Percentiles rank a stretch among this genome's conserved stretches.
Conservation (phyloP, 2,329 filamentous ascomycete species). For the Verticillium dahliae region DNA sequence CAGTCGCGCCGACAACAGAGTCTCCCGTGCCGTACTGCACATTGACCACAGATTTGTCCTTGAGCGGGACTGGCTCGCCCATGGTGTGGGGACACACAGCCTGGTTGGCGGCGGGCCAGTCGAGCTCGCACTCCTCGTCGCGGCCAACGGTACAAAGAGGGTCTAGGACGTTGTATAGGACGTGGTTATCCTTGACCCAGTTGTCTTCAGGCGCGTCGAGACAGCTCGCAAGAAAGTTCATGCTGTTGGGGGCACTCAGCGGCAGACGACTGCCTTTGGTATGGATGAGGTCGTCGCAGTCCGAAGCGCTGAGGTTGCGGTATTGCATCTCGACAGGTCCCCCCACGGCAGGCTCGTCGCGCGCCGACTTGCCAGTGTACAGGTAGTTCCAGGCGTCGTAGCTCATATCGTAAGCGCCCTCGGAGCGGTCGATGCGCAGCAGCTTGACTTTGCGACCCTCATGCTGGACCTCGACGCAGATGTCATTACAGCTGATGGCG, state of each 20-base stretch:
- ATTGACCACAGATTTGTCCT: slow-evolving; percentile 35
- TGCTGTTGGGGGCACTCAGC: slow-evolving; percentile 42
- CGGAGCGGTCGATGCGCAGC: slow-evolving; percentile 17
- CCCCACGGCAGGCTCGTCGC: slow-evolving; percentile 35
- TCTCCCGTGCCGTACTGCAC: slow-evolving; percentile 38
- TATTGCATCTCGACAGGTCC: slow-evolving; percentile 42
- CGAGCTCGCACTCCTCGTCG: slow-evolving; percentile 38
- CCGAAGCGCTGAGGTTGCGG: slow-evolving; percentile 32
- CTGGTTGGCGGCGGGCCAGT: slow-evolving; percentile 37
- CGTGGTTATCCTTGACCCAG: slow-evolving; percentile 42
- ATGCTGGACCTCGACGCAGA: slow-evolving; percentile 29
- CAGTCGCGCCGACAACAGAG: slow-evolving; percentile 25
- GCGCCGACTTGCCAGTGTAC: slow-evolving; percentile 36
- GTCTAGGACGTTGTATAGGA: slow-evolving; percentile 45
- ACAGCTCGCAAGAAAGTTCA: slow-evolving; percentile 44
- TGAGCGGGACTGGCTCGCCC: slow-evolving; percentile 27
- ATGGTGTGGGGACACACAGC: slow-evolving; percentile 34
- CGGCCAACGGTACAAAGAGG: slow-evolving; percentile 36
- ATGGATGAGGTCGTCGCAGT: slow-evolving; percentile 42
- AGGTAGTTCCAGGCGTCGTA: slow-evolving; percentile 50
- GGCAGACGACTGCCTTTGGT: slow-evolving; percentile 31
- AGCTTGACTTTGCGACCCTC: slow-evolving; percentile 15
- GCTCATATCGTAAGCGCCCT: slow-evolving; percentile 40
- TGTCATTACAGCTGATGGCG: slow-evolving; percentile 36
- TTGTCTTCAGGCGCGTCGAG: slow-evolving; percentile 24